Percentiles rank a stretch among this genome's conserved stretches.
phyloP scores from a whole-genome alignment of 768 basidiomycete species.

The Hygrophorus pudorinus region DNA sequence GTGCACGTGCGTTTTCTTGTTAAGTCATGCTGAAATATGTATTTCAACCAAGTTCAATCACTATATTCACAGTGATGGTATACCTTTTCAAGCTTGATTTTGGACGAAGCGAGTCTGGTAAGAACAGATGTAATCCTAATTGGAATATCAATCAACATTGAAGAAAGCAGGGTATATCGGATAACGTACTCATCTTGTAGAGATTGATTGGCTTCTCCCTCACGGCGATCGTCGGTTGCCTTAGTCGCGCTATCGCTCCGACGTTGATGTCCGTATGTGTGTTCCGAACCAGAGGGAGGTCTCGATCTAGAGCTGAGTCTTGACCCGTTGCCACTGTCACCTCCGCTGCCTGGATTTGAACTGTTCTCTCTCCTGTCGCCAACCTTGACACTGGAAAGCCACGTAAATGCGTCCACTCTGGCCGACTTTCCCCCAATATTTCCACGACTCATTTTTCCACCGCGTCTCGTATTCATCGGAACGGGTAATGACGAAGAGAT shows the following conservation, averaged over 20 bases:
- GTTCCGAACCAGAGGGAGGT: constrained; percentile 13
- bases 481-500: constrained; percentile 1
- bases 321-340: constrained; percentile 35
- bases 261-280: constrained; percentile 5
- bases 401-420: constrained; percentile 56
- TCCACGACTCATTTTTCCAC: constrained; percentile 39
- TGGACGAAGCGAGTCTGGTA: constrained; percentile 51
- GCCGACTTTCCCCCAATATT: constrained; percentile 38
- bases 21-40: constrained; percentile 44
- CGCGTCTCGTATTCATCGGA: constrained; percentile 8
- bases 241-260: constrained; percentile 26
- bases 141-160: background rate
- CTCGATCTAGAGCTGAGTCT: constrained; percentile 39
- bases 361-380: constrained; percentile 45
- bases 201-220: constrained; percentile 29
- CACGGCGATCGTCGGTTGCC: constrained; percentile 20
- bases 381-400: constrained; percentile 70
- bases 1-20: constrained; percentile 72
- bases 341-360: constrained; percentile 41
- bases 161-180: background rate
- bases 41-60: constrained; percentile 3
- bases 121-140: constrained; percentile 65
- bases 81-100: constrained; percentile 83
- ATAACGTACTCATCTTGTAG: constrained; percentile 63
- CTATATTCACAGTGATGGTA: constrained; percentile 4